Conservation (phyloP, 1,139 yeast species). For the Saccharomycopsis crataegensis region DNA sequence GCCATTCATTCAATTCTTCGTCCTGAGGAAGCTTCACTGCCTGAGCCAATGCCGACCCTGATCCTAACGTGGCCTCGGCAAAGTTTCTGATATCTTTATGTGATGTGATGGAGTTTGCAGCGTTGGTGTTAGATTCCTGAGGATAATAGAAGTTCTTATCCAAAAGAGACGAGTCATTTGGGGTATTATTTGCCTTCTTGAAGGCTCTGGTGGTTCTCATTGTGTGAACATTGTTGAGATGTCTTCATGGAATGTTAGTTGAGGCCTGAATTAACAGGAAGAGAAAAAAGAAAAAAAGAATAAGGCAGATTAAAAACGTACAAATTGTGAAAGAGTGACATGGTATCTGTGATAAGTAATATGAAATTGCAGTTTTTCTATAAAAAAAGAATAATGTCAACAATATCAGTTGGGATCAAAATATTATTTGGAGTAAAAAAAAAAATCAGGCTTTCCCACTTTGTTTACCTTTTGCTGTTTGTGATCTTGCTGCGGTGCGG, state of each 20-base stretch:
- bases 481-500: too few species aligned
- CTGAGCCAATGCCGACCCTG: constrained; percentile 82
- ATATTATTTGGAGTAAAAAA: too few species aligned
- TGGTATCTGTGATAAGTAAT: neutral
- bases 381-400: too few species aligned
- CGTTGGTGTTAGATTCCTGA: constrained; percentile 30
- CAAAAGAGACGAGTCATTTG: constrained; percentile 27
- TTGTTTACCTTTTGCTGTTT: too few species aligned
- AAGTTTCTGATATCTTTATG: constrained; percentile 71
- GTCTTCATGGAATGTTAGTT: neutral
- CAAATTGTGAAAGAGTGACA: constrained; percentile 16
- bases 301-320: neutral
- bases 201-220: constrained; percentile 49
- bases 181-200: constrained; percentile 26
- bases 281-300: too few species aligned
- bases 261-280: neutral
- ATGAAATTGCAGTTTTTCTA: neutral
- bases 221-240: constrained; percentile 38
- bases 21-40: constrained; percentile 93
- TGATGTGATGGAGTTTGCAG: constrained; percentile 40
- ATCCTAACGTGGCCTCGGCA: constrained; percentile 92
- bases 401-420: too few species aligned
- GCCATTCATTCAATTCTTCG: constrained; percentile 90
- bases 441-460: too few species aligned
- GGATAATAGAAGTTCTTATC: constrained; percentile 39